Base-by-base conservation (phyloP, 2,329 filamentous ascomycete species). In the Botrytis deweyae region DNA sequence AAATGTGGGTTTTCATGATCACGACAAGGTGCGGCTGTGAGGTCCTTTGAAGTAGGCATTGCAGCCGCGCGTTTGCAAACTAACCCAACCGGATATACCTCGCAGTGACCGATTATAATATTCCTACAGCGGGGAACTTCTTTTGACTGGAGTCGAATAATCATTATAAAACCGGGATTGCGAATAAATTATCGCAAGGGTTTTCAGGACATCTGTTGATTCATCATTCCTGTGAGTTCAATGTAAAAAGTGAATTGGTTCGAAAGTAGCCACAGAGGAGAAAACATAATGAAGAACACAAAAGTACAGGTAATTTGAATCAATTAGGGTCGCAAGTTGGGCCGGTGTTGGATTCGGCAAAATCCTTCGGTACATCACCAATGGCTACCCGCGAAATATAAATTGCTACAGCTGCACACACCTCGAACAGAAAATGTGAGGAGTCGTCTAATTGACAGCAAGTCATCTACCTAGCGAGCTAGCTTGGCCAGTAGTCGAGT, bases 11-110 rank as follows among this genome's bases (percentile, higher is more conserved):
- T 66, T 44, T 18, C 29, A 49, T 49, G 42, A 38, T 33, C 14
- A 58, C 29, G 14, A 33, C 6, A 58, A 66, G 29, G 33, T 66
- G 64, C 64, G 44, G 64, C 64, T 66, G 64, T 66, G 64, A 49
- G 44, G 64, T 49, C 64, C 64, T 38, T 49, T 18, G 20, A 66
- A 44, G 46, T 16, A 22, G 63, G 46, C 33, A 66, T 49, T 25
- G 64, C 29, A 66, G 46, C 64, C 64, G 64, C 64, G 64, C 44
- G 64, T 49, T 66, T 66, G 64, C 64, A 66, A 49, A 2, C 6
- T 25, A 36, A 36, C 14, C 29, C 64, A 66, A 66, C 44, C 42
- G 64, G 20, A 66, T 49, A 38, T 22, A 49, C 64, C 29, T 49
- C 64, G 64, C 42, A 10, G 29, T 25, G 29, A 49, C 64, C 64